Conservation (phyloP, 1,284 basidiomycete genomes). For the Gymnopus androsaceus region DNA sequence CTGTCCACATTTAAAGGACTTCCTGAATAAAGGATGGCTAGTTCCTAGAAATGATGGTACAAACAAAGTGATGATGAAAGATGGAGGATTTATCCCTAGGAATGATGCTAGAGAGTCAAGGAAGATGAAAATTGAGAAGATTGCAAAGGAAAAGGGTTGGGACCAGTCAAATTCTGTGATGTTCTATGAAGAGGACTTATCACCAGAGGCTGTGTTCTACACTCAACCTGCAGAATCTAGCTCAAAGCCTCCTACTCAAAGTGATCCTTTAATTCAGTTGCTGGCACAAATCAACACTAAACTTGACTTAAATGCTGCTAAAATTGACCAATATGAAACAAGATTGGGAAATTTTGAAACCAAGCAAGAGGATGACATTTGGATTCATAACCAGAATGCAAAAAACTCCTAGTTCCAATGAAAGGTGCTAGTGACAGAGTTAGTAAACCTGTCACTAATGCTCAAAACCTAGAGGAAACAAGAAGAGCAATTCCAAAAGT, state of each 20-base stretch:
- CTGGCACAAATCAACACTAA: not conserved
- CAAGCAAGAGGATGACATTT: not conserved
- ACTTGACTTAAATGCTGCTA: no score
- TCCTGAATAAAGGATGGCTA: not conserved
- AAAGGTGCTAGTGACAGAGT: not conserved
- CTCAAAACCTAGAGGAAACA: not conserved
- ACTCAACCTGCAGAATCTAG: not conserved
- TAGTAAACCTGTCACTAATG: not conserved
- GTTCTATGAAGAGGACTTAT: not conserved
- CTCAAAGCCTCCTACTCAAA: not conserved
- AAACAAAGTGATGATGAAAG: not conserved
- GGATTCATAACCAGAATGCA: not conserved
- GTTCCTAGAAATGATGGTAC: not conserved
- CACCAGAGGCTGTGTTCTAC: not conserved
- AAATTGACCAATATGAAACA: not conserved
- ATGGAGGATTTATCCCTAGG: not conserved
- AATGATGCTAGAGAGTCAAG: not conserved
- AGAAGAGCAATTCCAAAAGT: not conserved
- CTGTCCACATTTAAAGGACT: not conserved
- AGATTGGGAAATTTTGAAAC: not conserved
- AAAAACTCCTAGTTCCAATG: not conserved
- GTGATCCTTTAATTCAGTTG: not conserved
- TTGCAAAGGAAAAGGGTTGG: not conserved
- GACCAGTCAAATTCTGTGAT: not conserved
- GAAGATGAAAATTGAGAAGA: not conserved